These are phyloP conservation scores for Phytophthora syringae DNA, from an alignment of 352 stramenopile genomes.

Conservation along the genomic window DNA sequence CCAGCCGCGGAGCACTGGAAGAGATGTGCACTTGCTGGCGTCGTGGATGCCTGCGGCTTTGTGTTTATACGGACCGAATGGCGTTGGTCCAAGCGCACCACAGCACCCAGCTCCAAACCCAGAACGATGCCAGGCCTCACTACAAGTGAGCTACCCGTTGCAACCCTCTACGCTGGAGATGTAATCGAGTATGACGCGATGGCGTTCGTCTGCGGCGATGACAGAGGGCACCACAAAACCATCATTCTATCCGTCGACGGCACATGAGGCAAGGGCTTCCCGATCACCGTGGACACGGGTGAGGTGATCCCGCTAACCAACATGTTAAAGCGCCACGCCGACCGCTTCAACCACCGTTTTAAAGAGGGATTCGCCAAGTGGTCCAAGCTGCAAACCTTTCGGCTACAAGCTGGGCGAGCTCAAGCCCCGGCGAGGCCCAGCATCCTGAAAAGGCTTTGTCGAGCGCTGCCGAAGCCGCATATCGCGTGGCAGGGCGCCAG, in stretches of 20 bases:
- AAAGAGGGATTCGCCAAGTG: not conserved
- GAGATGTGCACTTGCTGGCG: too few relatives aligned
- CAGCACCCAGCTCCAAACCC: not conserved
- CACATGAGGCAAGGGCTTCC: not conserved
- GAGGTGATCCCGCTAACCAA: not conserved
- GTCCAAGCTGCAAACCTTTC: not conserved
- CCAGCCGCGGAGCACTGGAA: too few relatives aligned
- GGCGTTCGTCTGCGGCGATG: not conserved
- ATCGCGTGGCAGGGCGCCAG: not conserved
- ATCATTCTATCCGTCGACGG: not conserved
- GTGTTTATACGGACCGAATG: too few relatives aligned
- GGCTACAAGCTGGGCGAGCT: not conserved
- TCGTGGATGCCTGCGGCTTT: too few relatives aligned
- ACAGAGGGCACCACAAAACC: not conserved
- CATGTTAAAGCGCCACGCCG: not conserved
- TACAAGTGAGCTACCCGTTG: not conserved
- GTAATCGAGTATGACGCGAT: not conserved
- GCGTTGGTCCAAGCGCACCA: not conserved
- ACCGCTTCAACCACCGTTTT: not conserved
- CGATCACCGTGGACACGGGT: not conserved
- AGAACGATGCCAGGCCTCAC: not conserved
- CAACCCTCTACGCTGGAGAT: not conserved
- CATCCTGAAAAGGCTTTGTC: not conserved
- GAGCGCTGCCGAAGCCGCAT: not conserved
- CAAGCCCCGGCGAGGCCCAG: too few relatives aligned